These are phyloP conservation scores for Fusarium sulawesiense DNA, from an alignment of 2,329 filamentous ascomycete species.

Conservation along the genomic window DNA sequence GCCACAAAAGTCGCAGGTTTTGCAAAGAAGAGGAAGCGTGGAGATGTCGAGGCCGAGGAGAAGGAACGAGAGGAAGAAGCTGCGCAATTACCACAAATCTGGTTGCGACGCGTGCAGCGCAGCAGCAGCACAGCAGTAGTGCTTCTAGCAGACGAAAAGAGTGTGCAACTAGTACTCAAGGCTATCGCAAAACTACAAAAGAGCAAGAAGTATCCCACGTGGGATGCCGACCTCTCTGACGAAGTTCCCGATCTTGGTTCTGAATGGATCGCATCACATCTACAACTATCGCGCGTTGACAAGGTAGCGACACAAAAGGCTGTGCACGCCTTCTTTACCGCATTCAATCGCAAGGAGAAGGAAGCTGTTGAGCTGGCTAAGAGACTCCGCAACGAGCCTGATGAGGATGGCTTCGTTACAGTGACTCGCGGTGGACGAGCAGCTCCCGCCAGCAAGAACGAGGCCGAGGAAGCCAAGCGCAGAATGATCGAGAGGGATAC, in stretches of 20 bases:
- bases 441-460: conserved; percentile 79
- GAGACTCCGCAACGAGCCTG: conserved; percentile 79
- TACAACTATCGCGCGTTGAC: conserved; percentile 77
- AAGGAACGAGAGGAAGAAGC: conserved; percentile 66
- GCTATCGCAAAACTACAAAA: conserved; percentile 73
- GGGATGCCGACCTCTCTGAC: conserved; percentile 72
- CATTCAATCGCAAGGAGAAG: conserved; percentile 79
- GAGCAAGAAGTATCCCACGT: conserved; percentile 71
- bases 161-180: conserved; percentile 80
- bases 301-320: conserved; percentile 73
- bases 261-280: conserved; percentile 71
- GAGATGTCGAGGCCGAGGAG: conserved; percentile 66
- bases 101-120: conserved; percentile 75
- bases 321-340: conserved; percentile 86
- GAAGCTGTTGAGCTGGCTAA: conserved; percentile 71
- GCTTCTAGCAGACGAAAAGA: conserved; percentile 84
- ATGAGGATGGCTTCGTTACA: conserved; percentile 95
- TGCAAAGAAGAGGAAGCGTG: conserved; percentile 56
- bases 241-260: conserved; percentile 69
- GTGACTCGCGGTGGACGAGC: conserved; percentile 82
- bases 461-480: conserved; percentile 69
- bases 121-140: conserved; percentile 85
- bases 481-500: conserved; percentile 72
- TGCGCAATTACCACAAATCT: conserved; percentile 74
- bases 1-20: conserved; percentile 52